phyloP scores from a whole-genome alignment of 1,284 basidiomycete genomes.

The Boletus semigastroideus region DNA sequence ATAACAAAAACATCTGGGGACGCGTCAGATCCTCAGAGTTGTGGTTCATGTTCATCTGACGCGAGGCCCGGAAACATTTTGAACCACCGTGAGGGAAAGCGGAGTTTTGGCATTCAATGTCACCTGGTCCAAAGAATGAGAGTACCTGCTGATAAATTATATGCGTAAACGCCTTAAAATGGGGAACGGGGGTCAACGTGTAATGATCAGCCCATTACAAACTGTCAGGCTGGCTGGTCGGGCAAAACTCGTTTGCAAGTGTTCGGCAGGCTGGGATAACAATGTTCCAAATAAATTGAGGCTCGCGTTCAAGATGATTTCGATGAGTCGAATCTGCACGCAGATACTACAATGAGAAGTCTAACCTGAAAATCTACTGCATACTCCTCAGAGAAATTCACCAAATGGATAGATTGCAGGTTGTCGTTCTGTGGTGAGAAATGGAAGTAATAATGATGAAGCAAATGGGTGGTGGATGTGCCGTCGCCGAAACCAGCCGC shows the following conservation, averaged over 20 bases:
- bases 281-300: neutral
- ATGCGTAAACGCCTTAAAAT: neutral
- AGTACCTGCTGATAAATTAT: neutral
- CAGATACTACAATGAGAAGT: neutral
- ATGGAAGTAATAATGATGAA: neutral
- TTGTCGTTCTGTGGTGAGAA: neutral
- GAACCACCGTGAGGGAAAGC: neutral
- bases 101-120: neutral
- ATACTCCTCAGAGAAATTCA: neutral
- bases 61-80: neutral
- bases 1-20: neutral
- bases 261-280: neutral
- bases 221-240: neutral
- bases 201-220: neutral
- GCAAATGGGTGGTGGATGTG: neutral
- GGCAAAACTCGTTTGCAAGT: too few relatives aligned
- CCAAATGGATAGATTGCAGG: too few relatives aligned
- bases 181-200: neutral
- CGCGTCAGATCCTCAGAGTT: neutral
- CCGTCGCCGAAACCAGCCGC: neutral
- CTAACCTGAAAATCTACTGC: neutral
- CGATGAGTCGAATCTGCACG: too few relatives aligned
- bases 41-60: neutral
- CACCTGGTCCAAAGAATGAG: neutral
- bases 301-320: too few relatives aligned